Evolutionary conservation across 805 yeast species (phyloP).

Genomic region (Teunomyces kruisii): DNA sequence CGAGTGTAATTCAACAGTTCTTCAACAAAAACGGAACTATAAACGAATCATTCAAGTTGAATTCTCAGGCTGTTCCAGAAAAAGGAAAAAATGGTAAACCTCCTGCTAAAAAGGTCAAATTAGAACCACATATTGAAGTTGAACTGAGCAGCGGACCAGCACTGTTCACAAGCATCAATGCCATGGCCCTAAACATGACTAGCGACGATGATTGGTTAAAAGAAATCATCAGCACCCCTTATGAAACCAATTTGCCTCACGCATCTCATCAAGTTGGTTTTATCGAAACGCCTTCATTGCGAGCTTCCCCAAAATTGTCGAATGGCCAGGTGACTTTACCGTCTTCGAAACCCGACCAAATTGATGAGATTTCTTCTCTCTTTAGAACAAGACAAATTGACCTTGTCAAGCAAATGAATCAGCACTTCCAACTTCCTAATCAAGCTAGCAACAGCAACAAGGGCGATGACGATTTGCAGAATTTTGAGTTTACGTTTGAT

Average conservation of each 20-base stretch:
- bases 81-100: neutral
- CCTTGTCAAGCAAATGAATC: slow-evolving; percentile 49
- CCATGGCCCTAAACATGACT: slow-evolving; percentile 7
- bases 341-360: slow-evolving; percentile 25
- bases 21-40: slow-evolving; percentile 7
- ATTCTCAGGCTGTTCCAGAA: slow-evolving; percentile 3
- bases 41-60: neutral
- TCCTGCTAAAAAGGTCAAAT: slow-evolving; percentile 6
- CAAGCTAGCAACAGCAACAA: neutral
- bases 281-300: slow-evolving; percentile 32
- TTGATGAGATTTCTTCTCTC: slow-evolving; percentile 53
- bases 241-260: slow-evolving; percentile 54
- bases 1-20: slow-evolving; percentile 8
- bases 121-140: neutral
- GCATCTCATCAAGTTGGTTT: slow-evolving; percentile 63
- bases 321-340: slow-evolving; percentile 17
- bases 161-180: slow-evolving; percentile 4
- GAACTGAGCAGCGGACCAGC: neutral
- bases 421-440: slow-evolving; percentile 1
- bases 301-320: slow-evolving; percentile 8
- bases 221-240: slow-evolving; percentile 68
- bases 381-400: slow-evolving; percentile 69
- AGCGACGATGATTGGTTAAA: slow-evolving; percentile 61
- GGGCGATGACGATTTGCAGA: slow-evolving; percentile 7
- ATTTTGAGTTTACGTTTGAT: slow-evolving; percentile 11